These are phyloP conservation scores for Zostera marina DNA, from an alignment of 116 monocot genomes.

Conservation along the genomic window DNA sequence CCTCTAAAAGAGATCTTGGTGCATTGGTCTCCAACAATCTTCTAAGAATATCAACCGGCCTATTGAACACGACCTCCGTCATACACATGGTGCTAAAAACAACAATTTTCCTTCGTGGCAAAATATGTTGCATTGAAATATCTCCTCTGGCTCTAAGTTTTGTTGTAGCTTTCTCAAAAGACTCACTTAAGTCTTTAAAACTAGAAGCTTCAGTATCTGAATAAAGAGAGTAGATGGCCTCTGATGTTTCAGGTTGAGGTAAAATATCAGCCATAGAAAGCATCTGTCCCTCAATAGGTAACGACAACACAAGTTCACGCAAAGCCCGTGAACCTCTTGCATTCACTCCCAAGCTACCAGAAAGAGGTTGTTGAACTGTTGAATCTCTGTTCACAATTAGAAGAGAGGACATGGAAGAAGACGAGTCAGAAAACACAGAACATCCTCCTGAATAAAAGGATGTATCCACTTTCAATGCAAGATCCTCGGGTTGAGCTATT, in stretches of 20 bases:
- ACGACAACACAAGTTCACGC: slow-evolving; percentile 64
- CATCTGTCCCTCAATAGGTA: slow-evolving; percentile 82
- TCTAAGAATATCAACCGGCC: slow-evolving; percentile 84
- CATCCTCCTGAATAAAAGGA: slow-evolving; percentile 75
- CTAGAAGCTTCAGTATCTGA: slow-evolving; percentile 36
- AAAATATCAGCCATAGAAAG: slow-evolving; percentile 75
- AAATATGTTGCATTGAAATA: slow-evolving; percentile 74
- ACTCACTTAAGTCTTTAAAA: slow-evolving; percentile 29
- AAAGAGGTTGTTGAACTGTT: slow-evolving; percentile 39
- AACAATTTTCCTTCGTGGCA: slow-evolving; percentile 75
- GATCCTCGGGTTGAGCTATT: slow-evolving; percentile 58
- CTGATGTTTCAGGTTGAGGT: slow-evolving; percentile 48
- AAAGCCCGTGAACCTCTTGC: slow-evolving; percentile 71
- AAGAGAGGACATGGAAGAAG: slow-evolving; percentile 47
- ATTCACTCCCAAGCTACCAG: slow-evolving; percentile 37
- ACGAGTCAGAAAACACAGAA: slow-evolving; percentile 70
- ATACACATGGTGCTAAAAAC: slow-evolving; percentile 88
- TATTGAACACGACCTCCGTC: slow-evolving; percentile 75
- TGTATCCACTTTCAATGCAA: slow-evolving; percentile 72
- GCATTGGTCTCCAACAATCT: slow-evolving; percentile 67
- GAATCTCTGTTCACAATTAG: slow-evolving; percentile 65
- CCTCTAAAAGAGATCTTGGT: slow-evolving; percentile 54
- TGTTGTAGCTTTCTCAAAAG: slow-evolving; percentile 40
- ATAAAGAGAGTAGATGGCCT: slow-evolving; percentile 55
- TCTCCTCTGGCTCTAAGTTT: slow-evolving; percentile 91